phyloP scores from a whole-genome alignment of 129 eudicot species.

The Lonicera japonica region DNA sequence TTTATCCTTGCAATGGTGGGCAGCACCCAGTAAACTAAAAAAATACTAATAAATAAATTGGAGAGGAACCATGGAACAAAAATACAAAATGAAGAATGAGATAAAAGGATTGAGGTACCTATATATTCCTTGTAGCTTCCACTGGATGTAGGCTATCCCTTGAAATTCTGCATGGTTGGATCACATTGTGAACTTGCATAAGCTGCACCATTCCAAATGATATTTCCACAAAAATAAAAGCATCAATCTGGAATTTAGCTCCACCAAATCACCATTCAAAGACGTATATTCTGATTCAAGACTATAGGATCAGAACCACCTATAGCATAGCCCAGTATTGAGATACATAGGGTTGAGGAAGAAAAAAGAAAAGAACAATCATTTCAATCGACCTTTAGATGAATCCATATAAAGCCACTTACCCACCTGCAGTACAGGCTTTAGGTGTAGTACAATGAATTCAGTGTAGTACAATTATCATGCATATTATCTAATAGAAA shows the following conservation, averaged over 20 bases:
- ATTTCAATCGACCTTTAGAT: neutral
- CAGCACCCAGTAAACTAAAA: neutral
- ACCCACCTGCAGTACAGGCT: neutral
- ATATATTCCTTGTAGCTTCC: neutral
- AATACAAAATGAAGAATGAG: neutral
- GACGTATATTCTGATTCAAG: neutral
- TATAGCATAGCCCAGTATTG: neutral
- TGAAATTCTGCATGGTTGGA: neutral
- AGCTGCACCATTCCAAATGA: slow-evolving; percentile 1
- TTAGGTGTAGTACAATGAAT: slow-evolving; percentile 7
- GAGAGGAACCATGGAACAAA: neutral
- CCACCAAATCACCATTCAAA: neutral
- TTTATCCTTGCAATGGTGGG: slow-evolving; percentile 12
- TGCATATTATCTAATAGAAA: neutral
- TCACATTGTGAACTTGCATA: neutral
- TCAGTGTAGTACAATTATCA: slow-evolving; percentile 7
- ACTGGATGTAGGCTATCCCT: neutral
- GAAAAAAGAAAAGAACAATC: neutral
- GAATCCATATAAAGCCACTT: neutral
- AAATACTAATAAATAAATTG: neutral
- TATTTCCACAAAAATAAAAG: neutral
- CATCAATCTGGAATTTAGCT: neutral
- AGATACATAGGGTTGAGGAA: neutral
- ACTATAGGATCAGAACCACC: slow-evolving; percentile 1
- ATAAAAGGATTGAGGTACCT: neutral